Percentiles rank a stretch among this genome's conserved stretches.
These are phyloP conservation scores for Cymbidium sinense DNA, from an alignment of 106 monocot species.

Conservation along the genomic window DNA sequence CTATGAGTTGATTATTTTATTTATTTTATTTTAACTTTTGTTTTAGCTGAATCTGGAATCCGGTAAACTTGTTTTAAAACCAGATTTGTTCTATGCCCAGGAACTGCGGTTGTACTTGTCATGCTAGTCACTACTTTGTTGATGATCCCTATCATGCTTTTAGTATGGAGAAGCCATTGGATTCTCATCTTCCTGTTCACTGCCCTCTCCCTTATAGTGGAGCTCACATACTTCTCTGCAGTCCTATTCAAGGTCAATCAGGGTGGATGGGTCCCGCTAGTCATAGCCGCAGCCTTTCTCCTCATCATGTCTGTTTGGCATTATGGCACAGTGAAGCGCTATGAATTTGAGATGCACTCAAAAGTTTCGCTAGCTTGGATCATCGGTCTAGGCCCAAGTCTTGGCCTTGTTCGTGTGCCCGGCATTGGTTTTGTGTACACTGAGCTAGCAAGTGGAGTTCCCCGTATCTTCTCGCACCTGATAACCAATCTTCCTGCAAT, in stretches of 20 bases:
- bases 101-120: slow-evolving; percentile 83
- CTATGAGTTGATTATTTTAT: too few species aligned
- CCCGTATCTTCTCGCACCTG: slow-evolving; percentile 85
- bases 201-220: slow-evolving; percentile 61
- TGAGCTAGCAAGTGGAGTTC: slow-evolving; percentile 76
- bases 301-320: slow-evolving; percentile 87
- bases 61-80: too few species aligned
- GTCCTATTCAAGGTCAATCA: slow-evolving; percentile 78
- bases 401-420: slow-evolving; percentile 86
- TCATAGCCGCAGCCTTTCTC: slow-evolving; percentile 64
- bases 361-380: slow-evolving; percentile 95
- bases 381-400: slow-evolving; percentile 75
- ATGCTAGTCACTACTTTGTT: too few species aligned
- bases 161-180: slow-evolving; percentile 95
- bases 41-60: too few species aligned
- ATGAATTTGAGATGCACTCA: slow-evolving; percentile 84
- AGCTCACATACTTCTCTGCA: slow-evolving; percentile 75
- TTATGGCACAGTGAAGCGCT: slow-evolving; percentile 64
- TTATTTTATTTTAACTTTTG: too few species aligned
- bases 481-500: slow-evolving; percentile 91
- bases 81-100: slow-evolving; percentile 23
- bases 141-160: slow-evolving; percentile 84
- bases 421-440: slow-evolving; percentile 91
- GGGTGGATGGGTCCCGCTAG: slow-evolving; percentile 91
- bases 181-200: slow-evolving; percentile 62